These are phyloP conservation scores for Jackrogersella multiformis DNA, from an alignment of 495 filamentous ascomycete species.

Conservation along the genomic window DNA sequence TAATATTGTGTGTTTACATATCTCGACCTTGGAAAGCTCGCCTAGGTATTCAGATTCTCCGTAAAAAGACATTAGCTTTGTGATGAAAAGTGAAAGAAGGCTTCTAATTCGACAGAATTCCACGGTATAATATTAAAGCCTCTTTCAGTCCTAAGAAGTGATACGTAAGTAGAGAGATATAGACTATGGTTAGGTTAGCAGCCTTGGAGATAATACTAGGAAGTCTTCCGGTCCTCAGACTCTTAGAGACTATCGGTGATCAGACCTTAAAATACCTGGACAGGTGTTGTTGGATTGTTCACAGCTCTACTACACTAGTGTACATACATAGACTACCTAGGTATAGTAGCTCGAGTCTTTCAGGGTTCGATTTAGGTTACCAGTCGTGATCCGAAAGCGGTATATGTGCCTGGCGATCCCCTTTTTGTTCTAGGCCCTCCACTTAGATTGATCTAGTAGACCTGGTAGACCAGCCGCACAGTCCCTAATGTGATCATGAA, in stretches of 20 bases:
- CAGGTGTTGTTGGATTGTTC: too few relatives aligned
- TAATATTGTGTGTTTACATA: background rate
- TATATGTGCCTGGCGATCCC: conserved; percentile 36
- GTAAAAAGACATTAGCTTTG: background rate
- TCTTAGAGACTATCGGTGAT: conserved; percentile 29
- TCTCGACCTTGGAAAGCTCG: conserved; percentile 21
- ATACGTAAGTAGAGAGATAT: conserved; percentile 13
- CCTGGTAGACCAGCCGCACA: conserved; percentile 29
- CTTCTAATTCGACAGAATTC: background rate
- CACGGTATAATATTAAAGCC: background rate
- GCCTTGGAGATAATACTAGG: too few relatives aligned
- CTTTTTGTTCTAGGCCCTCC: conserved; percentile 22
- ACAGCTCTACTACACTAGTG: too few relatives aligned
- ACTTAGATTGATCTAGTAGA: conserved; percentile 32
- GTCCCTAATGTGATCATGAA: conserved; percentile 19
- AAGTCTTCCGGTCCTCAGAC: conserved; percentile 18
- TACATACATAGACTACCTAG: too few relatives aligned
- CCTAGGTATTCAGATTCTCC: conserved; percentile 10
- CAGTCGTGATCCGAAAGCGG: conserved; percentile 18
- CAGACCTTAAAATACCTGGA: too few relatives aligned
- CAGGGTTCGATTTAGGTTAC: conserved; percentile 7
- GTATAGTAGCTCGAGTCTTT: background rate
- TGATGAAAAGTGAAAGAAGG: conserved; percentile 2
- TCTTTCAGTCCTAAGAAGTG: conserved; percentile 8
- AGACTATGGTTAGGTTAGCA: conserved; percentile 31